Conservation (phyloP, 78 protist genomes). For the Isochrysis galbana region DNA sequence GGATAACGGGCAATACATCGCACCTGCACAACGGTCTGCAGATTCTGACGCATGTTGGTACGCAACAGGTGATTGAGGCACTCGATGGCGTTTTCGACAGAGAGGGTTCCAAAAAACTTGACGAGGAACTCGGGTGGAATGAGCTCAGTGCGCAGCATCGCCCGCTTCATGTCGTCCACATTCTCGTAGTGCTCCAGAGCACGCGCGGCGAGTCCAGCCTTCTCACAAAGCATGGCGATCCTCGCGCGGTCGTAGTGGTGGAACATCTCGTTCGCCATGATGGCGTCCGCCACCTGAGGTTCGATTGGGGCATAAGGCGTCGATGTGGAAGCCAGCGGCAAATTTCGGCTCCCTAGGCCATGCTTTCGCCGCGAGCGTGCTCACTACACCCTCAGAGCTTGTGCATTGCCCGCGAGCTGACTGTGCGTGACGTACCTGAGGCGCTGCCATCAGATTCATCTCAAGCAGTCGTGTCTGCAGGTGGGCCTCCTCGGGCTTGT, state of each 20-base stretch:
- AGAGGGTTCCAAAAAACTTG: conserved; percentile 81
- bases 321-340: not conserved
- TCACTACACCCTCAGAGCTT: too few species aligned
- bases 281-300: conserved; percentile 92
- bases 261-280: conserved; percentile 85
- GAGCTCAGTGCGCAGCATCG: conserved; percentile 72
- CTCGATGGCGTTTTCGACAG: conserved; percentile 77
- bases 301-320: not conserved
- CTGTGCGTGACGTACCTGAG: too few species aligned
- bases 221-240: conserved; percentile 96
- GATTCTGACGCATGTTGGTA: conserved; percentile 82
- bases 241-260: conserved; percentile 88
- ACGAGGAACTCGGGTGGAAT: conserved; percentile 83
- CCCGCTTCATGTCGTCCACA: conserved; percentile 90
- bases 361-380: too few species aligned
- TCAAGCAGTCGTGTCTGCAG: conserved; percentile 97
- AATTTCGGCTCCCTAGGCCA: not conserved
- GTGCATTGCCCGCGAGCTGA: too few species aligned
- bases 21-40: conserved; percentile 83
- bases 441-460: conserved; percentile 87
- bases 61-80: conserved; percentile 85
- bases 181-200: conserved; percentile 96
- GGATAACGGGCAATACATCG: too few species aligned
- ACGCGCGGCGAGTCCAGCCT: conserved; percentile 92
- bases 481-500: conserved; percentile 75